Evolutionary conservation across 768 basidiomycete species (phyloP), one percentile per base, ranked within the genome.

Genomic region (Russula sp.): DNA sequence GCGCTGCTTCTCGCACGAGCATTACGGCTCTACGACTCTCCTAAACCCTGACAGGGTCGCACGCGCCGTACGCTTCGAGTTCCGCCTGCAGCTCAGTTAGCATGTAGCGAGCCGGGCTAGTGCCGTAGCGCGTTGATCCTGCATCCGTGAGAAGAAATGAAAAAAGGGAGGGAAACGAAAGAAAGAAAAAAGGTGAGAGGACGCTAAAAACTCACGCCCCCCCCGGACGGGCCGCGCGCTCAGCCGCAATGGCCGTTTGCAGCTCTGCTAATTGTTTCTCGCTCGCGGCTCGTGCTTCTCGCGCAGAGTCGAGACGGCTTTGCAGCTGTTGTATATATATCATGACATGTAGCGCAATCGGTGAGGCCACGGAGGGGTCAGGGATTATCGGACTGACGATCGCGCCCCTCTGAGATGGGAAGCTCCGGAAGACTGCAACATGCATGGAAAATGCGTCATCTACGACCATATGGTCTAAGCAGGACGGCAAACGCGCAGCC

Each of bases 391-490:
- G 27, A 54, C 57, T 51, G 63, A 94, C 94, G 69, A 86, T 79
- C 8, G 87, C 83, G 4, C 94, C 93, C 51, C 84, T 83, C 62
- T 94, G 91, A 1, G 91, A 94, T 16, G 94, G 94, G 72, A 96
- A 96, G 70, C 91, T 91, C 94, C 94, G 96, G 73, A 91, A 96
- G 75, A 95, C 94, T 95, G 51, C 57, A 60, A 61, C 42, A 68
- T 68, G 68, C 72, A 70, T 64, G 69, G 67, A 57, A 57, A 3
- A 27, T 27, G 27, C 27, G 27, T 27, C 2, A 3, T 27, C 27
- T 3, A 27, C 27, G 27, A 27, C 1, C 27, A 27, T 27, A 27
- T 22, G 2, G 27, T 27, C 27, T 27, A 2, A 27, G 27, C 27
- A 27, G 27, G 27, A 27, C 27, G 27, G 27, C 27, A 27, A 2